These are phyloP conservation scores for Diaporthe helianthi DNA, from an alignment of 2,329 filamentous ascomycete genomes.

Conservation along the genomic window DNA sequence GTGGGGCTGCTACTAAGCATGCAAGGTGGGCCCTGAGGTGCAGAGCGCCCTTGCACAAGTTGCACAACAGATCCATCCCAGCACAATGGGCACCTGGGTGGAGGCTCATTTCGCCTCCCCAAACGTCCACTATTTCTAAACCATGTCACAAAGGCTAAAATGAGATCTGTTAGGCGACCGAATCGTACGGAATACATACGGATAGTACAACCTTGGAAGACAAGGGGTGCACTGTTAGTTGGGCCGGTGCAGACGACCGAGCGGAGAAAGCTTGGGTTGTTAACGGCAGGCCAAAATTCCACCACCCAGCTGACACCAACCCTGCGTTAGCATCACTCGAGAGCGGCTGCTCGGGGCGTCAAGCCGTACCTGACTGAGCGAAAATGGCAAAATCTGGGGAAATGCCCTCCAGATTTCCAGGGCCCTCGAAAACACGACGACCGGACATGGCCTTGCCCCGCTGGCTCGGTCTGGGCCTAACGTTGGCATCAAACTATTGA, in stretches of 20 bases:
- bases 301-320: constrained; percentile 31
- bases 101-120: neutral
- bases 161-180: neutral
- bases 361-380: constrained; percentile 11
- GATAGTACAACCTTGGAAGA: no score
- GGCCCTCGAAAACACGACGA: neutral
- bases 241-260: constrained; percentile 8
- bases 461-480: constrained; percentile 9
- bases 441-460: neutral
- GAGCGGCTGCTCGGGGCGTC: constrained; percentile 32
- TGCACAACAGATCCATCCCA: neutral
- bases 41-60: neutral
- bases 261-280: constrained; percentile 16
- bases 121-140: neutral
- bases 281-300: constrained; percentile 23
- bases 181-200: no score
- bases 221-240: neutral
- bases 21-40: neutral
- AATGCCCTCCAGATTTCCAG: neutral
- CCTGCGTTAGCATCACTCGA: constrained; percentile 24
- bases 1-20: neutral
- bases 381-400: neutral
- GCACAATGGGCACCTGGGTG: neutral
- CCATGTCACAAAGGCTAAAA: neutral
- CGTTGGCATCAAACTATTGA: neutral